Evolutionary conservation across 1,284 basidiomycete genomes (phyloP).

Genomic region (Leccinum griseonigrum): DNA sequence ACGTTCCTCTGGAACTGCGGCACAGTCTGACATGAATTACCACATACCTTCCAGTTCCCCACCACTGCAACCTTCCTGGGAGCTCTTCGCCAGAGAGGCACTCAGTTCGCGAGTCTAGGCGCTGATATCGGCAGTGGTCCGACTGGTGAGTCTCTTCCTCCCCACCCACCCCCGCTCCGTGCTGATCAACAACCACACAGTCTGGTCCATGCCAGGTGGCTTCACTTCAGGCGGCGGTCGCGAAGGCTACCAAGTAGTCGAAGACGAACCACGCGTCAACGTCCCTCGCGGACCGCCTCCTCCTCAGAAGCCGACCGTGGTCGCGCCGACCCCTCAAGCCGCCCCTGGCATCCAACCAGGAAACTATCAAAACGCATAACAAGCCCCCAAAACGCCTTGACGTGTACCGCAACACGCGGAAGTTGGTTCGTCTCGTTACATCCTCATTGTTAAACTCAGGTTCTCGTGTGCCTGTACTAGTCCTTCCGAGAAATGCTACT

Average conservation of each 20-base stretch:
- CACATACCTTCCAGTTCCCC: slow-evolving; percentile 43
- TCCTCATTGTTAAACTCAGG: slow-evolving; percentile 11
- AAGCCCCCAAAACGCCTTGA: neutral
- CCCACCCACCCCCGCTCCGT: no score
- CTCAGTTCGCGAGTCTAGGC: slow-evolving; percentile 57
- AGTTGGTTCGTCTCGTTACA: neutral
- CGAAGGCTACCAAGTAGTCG: slow-evolving; percentile 73
- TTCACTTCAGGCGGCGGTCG: slow-evolving; percentile 53
- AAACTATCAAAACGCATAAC: slow-evolving; percentile 27
- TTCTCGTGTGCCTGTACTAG: slow-evolving; percentile 32
- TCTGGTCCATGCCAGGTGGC: slow-evolving; percentile 85
- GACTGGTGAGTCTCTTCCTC: slow-evolving; percentile 47
- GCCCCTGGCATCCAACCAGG: slow-evolving; percentile 20
- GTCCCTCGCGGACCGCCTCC: slow-evolving; percentile 35
- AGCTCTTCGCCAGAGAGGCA: slow-evolving; percentile 61
- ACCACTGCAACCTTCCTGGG: slow-evolving; percentile 57
- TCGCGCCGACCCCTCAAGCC: slow-evolving; percentile 14
- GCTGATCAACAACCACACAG: slow-evolving; percentile 36
- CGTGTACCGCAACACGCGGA: neutral
- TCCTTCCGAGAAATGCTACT: slow-evolving; percentile 43
- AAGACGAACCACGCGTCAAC: slow-evolving; percentile 50
- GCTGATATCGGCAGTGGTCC: slow-evolving; percentile 58
- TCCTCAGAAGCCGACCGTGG: slow-evolving; percentile 22
- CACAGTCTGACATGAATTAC: neutral
- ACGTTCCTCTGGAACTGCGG: neutral